These are phyloP conservation scores for Alternaria sp. DNA, from an alignment of 2,329 filamentous ascomycete genomes.

Conservation along the genomic window DNA sequence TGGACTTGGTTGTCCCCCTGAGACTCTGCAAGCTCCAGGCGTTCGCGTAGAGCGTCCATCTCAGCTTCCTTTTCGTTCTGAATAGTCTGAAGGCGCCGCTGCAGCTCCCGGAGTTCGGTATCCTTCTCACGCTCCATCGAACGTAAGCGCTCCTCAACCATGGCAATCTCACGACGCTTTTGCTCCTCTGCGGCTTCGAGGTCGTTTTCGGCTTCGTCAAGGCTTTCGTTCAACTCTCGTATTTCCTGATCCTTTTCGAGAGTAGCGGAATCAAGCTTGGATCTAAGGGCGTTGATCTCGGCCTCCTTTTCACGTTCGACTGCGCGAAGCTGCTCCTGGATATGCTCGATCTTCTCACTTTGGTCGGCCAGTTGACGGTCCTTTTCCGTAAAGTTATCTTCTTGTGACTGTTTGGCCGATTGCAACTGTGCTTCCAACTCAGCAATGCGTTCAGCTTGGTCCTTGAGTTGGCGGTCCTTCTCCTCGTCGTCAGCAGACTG, in stretches of 20 bases:
- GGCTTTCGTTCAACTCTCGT: conserved; percentile 55
- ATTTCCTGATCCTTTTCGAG: conserved; percentile 59
- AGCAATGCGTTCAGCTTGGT: conserved; percentile 42
- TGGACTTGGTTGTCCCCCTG: conserved; percentile 53
- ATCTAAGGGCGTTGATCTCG: conserved; percentile 54
- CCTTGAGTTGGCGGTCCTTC: conserved; percentile 40
- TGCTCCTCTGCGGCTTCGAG: conserved; percentile 36
- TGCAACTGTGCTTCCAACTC: conserved; percentile 40
- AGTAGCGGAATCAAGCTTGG: conserved; percentile 52
- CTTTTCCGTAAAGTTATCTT: conserved; percentile 36
- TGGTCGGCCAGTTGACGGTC: conserved; percentile 44
- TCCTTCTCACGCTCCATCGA: conserved; percentile 49
- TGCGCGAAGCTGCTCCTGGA: conserved; percentile 42
- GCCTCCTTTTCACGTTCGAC: conserved; percentile 50
- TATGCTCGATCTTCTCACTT: conserved; percentile 44
- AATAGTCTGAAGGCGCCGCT: conserved; percentile 44
- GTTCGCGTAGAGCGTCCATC: conserved; percentile 52
- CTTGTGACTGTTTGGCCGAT: conserved; percentile 34
- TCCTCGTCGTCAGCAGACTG: conserved; percentile 41
- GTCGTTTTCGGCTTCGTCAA: conserved; percentile 48
- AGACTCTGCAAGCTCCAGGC: conserved; percentile 52
- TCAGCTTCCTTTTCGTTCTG: conserved; percentile 51
- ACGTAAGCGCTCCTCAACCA: conserved; percentile 44
- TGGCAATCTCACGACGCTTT: conserved; percentile 41
- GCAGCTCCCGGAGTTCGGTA: conserved; percentile 46